Conservation (phyloP, 148 eudicot genomes). For the Camellia sinensis region DNA sequence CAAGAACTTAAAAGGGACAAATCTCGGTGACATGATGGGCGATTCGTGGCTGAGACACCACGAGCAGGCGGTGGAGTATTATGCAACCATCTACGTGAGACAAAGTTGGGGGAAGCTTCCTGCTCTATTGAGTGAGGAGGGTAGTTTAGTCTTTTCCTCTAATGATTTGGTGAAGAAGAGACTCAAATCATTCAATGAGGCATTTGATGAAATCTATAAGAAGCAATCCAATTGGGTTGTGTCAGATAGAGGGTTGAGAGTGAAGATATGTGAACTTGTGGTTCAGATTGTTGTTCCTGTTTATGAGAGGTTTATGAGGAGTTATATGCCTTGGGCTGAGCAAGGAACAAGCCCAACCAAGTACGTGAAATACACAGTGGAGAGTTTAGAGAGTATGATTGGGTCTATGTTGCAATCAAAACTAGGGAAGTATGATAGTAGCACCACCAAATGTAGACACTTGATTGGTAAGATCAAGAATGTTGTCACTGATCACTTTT, state of each 20-base stretch:
- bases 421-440: slow-evolving; percentile 26
- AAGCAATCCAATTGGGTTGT: slow-evolving; percentile 62
- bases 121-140: slow-evolving; percentile 47
- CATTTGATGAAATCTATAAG: slow-evolving; percentile 49
- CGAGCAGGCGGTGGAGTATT: slow-evolving; percentile 37
- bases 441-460: slow-evolving; percentile 46
- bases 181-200: slow-evolving; percentile 50
- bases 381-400: slow-evolving; percentile 52
- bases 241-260: slow-evolving; percentile 47
- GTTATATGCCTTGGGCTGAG: slow-evolving; percentile 37
- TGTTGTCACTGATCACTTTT: slow-evolving; percentile 46
- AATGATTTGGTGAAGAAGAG: slow-evolving; percentile 50
- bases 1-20: slow-evolving; percentile 41
- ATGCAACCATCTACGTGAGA: slow-evolving; percentile 41
- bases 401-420: slow-evolving; percentile 54
- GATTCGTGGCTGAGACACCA: slow-evolving; percentile 43
- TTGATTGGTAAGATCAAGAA: slow-evolving; percentile 50
- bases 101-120: slow-evolving; percentile 75
- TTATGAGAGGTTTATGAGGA: slow-evolving; percentile 48
- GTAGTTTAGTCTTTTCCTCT: slow-evolving; percentile 36
- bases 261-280: slow-evolving; percentile 49
- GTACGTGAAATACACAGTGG: slow-evolving; percentile 46
- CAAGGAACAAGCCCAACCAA: slow-evolving; percentile 37
- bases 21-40: slow-evolving; percentile 70
- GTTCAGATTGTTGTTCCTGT: slow-evolving; percentile 52